Evolutionary conservation across 176 grass and related monocot genomes (phyloP).

Genomic region (Oryza meyeriana): DNA sequence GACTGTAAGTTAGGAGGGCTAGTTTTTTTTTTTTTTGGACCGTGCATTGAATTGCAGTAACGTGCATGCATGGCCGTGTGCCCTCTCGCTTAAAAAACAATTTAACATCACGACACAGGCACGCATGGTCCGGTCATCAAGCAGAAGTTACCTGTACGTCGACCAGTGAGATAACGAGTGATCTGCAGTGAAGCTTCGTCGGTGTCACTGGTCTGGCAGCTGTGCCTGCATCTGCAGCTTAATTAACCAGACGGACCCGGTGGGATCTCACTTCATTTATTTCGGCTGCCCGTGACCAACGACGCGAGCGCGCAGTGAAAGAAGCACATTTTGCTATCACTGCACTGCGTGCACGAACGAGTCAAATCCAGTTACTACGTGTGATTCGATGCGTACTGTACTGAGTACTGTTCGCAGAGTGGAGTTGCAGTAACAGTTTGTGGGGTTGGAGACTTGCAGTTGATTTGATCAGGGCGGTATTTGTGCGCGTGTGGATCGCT

Average conservation of each 20-base stretch:
- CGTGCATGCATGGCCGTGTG: neutral
- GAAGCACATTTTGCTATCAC: conserved; percentile 27
- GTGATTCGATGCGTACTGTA: neutral
- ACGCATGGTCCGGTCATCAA: neutral
- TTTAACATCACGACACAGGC: neutral
- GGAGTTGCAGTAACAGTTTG: neutral
- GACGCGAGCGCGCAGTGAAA: conserved; percentile 19
- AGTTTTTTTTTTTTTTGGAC: neutral
- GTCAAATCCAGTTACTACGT: neutral
- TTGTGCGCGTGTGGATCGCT: neutral
- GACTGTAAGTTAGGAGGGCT: neutral
- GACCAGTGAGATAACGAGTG: neutral
- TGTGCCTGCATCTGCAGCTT: neutral
- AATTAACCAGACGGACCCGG: neutral
- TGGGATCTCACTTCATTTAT: conserved; percentile 17
- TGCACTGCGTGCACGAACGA: neutral
- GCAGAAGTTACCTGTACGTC: neutral
- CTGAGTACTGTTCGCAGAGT: neutral
- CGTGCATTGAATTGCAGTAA: neutral
- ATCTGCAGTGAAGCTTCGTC: neutral
- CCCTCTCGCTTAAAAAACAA: neutral
- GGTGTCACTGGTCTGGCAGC: neutral
- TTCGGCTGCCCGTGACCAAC: neutral
- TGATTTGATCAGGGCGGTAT: neutral
- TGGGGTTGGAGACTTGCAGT: neutral